Base-by-base conservation (phyloP, 345 rosid species). In the Gossypium stocksii region DNA sequence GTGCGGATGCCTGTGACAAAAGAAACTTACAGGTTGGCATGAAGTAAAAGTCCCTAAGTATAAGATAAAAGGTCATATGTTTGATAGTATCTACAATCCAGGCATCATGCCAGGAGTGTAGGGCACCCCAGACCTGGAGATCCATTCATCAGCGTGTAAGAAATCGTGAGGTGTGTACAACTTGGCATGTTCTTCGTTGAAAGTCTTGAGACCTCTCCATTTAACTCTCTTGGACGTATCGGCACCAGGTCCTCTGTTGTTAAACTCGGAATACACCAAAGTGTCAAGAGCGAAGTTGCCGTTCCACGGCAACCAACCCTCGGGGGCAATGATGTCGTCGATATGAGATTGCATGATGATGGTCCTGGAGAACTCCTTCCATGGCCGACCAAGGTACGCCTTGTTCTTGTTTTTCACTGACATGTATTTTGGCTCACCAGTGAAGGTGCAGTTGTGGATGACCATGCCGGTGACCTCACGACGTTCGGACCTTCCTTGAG, bases 321-420 rank as follows among this genome's bases (percentile, higher is more conserved):
- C 80, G 0, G 94, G 93, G 22, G 76, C 87, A 14, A 91, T 87
- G 59, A 88, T 57, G 45, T 82, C 84, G 5, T 84, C 90, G 3
- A 93, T 82, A 25, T 72, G 62, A 5, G 91, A 82, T 48, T 85
- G 85, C 88, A 90, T 86, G 75, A 87, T 65, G 38, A 93, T 68
- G 3, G 93, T 88, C 74, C 84, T 87, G 8, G 98, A 83, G 79
- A 38, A 87, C 69, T 65, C 44, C 61, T 81, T 86, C 92, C 90
- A 87, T 6, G 98, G 98, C 7, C 98, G 87, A 3, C 95, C 98
- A 0, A 94, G 88, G 79, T 84, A 91, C 0, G 90, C 87, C 72
- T 83, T 85, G 84, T 44, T 82, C 19, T 1, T 53, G 7, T 74
- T 19, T 49, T 84, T 85, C 22, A 86, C 81, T 0, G 86, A 80